Conservation (phyloP, 352 stramenopile species). For the Phytopythium kandeliae region DNA sequence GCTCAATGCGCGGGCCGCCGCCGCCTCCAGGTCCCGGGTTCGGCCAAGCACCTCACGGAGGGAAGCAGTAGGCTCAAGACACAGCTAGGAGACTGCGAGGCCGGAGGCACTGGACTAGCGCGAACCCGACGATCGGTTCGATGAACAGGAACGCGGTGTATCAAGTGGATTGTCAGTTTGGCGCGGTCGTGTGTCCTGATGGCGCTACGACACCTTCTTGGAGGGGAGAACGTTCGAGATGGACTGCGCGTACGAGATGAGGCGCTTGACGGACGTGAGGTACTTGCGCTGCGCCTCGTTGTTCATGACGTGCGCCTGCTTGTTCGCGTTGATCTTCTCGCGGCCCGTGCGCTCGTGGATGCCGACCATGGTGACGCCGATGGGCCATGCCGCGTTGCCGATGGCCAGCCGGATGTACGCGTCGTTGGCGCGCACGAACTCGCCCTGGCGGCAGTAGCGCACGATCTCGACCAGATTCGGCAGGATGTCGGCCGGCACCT, state of each 20-base stretch:
- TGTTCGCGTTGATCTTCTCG: conserved; percentile 96
- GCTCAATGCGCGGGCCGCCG: conserved; percentile 15
- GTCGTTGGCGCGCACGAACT: conserved; percentile 96
- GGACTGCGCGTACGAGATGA: conserved; percentile 97
- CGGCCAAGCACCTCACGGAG: background rate
- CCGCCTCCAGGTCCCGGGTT: conserved; percentile 11
- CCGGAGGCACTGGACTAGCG: background rate
- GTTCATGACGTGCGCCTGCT: conserved; percentile 99
- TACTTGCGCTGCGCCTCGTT: conserved; percentile 98
- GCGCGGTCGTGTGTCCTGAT: too few species aligned
- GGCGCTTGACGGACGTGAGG: conserved; percentile 96
- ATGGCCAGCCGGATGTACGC: conserved; percentile 98
- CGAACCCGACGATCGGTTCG: background rate
- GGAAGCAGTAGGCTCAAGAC: background rate
- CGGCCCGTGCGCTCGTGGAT: conserved; percentile 96
- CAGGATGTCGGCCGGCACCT: conserved; percentile 87
- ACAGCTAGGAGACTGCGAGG: background rate
- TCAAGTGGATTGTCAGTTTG: too few species aligned
- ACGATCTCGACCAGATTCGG: conserved; percentile 93
- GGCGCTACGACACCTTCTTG: conserved; percentile 74
- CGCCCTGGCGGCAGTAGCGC: conserved; percentile 88
- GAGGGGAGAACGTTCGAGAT: conserved; percentile 76
- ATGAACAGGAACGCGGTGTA: background rate
- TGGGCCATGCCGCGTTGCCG: conserved; percentile 97
- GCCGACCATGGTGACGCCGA: conserved; percentile 98